Conservation (phyloP, 2,329 filamentous ascomycete species). For the Leptodontidium sp. region DNA sequence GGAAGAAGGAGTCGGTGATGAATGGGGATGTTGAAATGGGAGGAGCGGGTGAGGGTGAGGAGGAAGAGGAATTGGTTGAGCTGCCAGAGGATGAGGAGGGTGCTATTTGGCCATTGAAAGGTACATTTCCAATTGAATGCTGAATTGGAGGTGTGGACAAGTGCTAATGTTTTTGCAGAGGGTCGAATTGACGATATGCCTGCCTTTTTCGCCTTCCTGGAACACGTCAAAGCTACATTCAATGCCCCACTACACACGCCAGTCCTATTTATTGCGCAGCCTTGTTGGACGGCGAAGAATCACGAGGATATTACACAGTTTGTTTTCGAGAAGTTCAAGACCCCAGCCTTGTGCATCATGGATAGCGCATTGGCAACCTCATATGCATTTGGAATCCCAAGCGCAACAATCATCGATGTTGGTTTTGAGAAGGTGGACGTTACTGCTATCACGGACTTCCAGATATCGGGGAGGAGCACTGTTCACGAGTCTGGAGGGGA, state of each 20-base stretch:
- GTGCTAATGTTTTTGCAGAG: conserved; percentile 52
- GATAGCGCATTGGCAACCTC: conserved; percentile 88
- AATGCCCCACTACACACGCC: conserved; percentile 94
- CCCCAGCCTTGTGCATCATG: conserved; percentile 88
- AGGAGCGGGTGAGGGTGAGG: conserved; percentile 44
- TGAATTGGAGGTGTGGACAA: background rate
- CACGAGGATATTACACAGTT: conserved; percentile 90
- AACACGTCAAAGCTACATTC: conserved; percentile 88
- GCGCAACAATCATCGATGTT: conserved; percentile 88
- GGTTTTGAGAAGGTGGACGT: conserved; percentile 93
- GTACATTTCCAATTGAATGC: conserved; percentile 45
- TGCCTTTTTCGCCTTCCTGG: conserved; percentile 91
- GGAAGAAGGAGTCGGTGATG: conserved; percentile 55
- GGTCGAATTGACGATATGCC: conserved; percentile 90
- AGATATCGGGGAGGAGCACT: conserved; percentile 70
- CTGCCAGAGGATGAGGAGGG: conserved; percentile 88
- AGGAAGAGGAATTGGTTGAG: conserved; percentile 81
- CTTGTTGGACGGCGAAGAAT: conserved; percentile 88
- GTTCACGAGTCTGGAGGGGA: conserved; percentile 80
- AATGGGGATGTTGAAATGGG: conserved; percentile 48
- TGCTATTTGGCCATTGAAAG: conserved; percentile 84
- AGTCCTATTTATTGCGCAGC: conserved; percentile 88
- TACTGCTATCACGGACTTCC: conserved; percentile 86
- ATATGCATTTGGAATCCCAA: conserved; percentile 79
- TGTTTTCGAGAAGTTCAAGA: conserved; percentile 97